Base-by-base conservation (phyloP, 73 alveolate species). In the Stentor coeruleus region DNA sequence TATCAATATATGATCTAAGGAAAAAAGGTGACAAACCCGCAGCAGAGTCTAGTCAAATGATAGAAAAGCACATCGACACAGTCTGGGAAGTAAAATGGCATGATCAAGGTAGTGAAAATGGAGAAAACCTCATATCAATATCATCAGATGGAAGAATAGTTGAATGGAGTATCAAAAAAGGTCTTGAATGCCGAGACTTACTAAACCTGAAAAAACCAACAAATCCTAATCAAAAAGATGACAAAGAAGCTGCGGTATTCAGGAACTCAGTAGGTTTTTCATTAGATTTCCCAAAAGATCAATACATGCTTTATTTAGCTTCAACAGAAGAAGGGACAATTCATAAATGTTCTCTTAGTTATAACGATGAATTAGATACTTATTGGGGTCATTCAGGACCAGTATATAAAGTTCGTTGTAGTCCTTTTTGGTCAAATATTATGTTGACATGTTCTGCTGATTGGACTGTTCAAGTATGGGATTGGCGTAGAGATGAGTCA, bases 341-440 rank as follows among this genome's bases (percentile, higher is more conserved):
- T 20, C 98, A 95, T 86, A 96, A 96, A 84, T 96, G 99, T 85
- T 85, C 97, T 57, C 93, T 93, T 20, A 91, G 97, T 35, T 95
- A 96, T 85, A 90, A 96, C 38, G 99, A 95, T 85, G 94, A 96
- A 88, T 81, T 93, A 3, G 99, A 95, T 76, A 93, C 94, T 60
- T 96, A 95, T 82, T 88, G 93, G 85, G 99, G 99, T 20, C 99
- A 96, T 87, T 87, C 97, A 75, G 99, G 99, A 3, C 99, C 99
- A 42, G 98, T 96, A 80, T 96, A 96, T 82, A 96, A 92, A 84
- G 95, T 96, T 14, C 90, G 99, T 39, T 96, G 98, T 91, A 93
- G 91, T 82, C 99, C 99, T 0, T 96, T 96, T 89, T 87, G 95
- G 91, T 91, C 98, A 42, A 93, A 92, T 75, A 92, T 96, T 40